Percentiles rank a stretch among this genome's conserved stretches.
Conservation (phyloP, 345 rosid genomes). For the Citrus unshiu region DNA sequence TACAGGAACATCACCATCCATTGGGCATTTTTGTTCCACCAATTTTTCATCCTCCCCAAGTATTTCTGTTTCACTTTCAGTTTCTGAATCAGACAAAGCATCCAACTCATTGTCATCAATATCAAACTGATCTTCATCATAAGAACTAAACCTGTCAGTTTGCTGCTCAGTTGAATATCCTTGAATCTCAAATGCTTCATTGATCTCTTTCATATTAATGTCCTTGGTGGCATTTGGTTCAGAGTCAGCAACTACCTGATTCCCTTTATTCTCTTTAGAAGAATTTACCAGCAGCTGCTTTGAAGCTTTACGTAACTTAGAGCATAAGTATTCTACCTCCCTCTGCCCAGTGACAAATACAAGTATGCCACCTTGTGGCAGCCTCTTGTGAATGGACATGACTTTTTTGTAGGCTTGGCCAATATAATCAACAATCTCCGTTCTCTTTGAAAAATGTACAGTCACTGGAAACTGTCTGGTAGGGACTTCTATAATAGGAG, state of each 20-base stretch:
- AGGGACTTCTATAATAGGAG: constrained; percentile 82
- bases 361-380: constrained; percentile 89
- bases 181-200: constrained; percentile 61
- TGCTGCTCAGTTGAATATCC: constrained; percentile 32
- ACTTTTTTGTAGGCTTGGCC: constrained; percentile 89
- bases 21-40: constrained; percentile 21
- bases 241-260: constrained; percentile 25
- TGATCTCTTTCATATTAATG: constrained; percentile 63
- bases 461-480: constrained; percentile 80
- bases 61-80: constrained; percentile 69
- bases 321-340: constrained; percentile 82
- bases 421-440: constrained; percentile 78
- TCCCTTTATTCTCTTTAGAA: constrained; percentile 22
- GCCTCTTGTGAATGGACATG: constrained; percentile 74
- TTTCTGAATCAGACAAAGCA: constrained; percentile 40
- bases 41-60: constrained; percentile 28
- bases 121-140: constrained; percentile 49
- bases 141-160: constrained; percentile 50
- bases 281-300: constrained; percentile 33
- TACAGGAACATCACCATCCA: constrained; percentile 24
- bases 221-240: constrained; percentile 38
- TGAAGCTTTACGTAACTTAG: constrained; percentile 60
- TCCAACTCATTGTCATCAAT: constrained; percentile 45
- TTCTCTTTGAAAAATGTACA: constrained; percentile 75
- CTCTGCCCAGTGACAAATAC: constrained; percentile 94